Conservation (phyloP, 2,329 filamentous ascomycete species). For the Ophiostoma ips region DNA sequence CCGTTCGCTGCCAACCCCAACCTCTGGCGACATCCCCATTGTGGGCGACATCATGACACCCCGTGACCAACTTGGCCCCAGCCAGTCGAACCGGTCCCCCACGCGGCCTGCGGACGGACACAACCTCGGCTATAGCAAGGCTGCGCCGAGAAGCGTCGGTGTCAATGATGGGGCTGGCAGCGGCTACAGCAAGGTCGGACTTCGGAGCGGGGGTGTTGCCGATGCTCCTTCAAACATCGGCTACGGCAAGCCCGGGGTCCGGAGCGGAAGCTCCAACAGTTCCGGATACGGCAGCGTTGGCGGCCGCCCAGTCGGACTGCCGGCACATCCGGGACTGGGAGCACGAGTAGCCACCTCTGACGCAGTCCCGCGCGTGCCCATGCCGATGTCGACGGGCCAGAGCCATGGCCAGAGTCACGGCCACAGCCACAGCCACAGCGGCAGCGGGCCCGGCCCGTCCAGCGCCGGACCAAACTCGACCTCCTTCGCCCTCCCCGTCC, state of each 20-base stretch:
- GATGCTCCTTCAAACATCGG: neutral
- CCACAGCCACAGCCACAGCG: slow-evolving; percentile 10
- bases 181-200: slow-evolving; percentile 3
- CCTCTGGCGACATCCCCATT: slow-evolving; percentile 59
- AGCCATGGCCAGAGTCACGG: neutral
- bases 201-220: too few relatives aligned
- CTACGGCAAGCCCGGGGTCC: slow-evolving; percentile 1
- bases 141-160: neutral
- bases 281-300: slow-evolving; percentile 28
- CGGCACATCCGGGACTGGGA: slow-evolving; percentile 39
- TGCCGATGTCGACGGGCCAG: slow-evolving; percentile 14
- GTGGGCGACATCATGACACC: slow-evolving; percentile 43
- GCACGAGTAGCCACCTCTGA: slow-evolving; percentile 36
- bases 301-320: slow-evolving; percentile 30
- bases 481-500: slow-evolving; percentile 50
- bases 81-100: slow-evolving; percentile 35
- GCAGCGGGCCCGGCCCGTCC: slow-evolving; percentile 17
- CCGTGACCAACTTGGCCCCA: slow-evolving; percentile 30
- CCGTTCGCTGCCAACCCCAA: slow-evolving; percentile 44
- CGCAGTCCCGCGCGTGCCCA: slow-evolving; percentile 35
- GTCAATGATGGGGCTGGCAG: neutral
- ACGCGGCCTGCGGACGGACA: slow-evolving; percentile 21
- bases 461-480: slow-evolving; percentile 29
- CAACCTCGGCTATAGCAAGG: slow-evolving; percentile 22
- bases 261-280: neutral